Base-by-base conservation (phyloP, 768 basidiomycete genomes). In the Kwoniella bestiolae region DNA sequence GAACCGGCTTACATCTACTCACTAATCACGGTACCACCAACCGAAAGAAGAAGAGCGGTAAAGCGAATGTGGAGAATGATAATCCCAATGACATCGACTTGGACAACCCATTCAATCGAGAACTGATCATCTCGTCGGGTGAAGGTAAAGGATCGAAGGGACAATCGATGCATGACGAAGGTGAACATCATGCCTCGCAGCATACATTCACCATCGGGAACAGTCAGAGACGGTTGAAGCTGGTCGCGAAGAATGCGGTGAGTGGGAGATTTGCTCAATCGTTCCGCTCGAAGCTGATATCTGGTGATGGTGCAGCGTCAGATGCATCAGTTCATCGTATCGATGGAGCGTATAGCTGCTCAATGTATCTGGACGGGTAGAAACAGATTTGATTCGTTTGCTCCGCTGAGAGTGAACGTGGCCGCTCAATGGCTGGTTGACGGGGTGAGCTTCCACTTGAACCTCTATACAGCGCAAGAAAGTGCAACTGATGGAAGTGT, bases 371-470 rank as follows among this genome's bases (percentile, higher is more conserved):
- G 90, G 83, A 86, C 87, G 5, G 86, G 88, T 16, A 84, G 84
- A 35, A 93, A 97, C 79, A 84, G 94, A n/a, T 97, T 96, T 78
- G 90, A 88, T 65, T 94, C 91, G 65, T 99, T 95, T 81, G 89
- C 95, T 4, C 95, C 95, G 1, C 90, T 97, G 58, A 86, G 95
- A 32, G 81, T 90, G 72, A 94, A 97, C 74, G 94, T 94, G 4
- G 90, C 94, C 26, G 91, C 94, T 4, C 94, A 98, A 74, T 99
- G 95, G 95, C 87, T 99, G 2, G 94, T 98, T 18, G 95, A 99
- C 80, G 95, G 95, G 18, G 92, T 94, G 68, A 77, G 90, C 84
- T 8, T n/a, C n/a, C n/a, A n/a, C n/a, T n/a, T n/a, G n/a, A n/a
- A n/a, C n/a, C n/a, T n/a, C n/a, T n/a, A n/a, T n/a, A n/a, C n/a